Evolutionary conservation across 768 basidiomycete species (phyloP).

Genomic region (Pisolithus microcarpus): DNA sequence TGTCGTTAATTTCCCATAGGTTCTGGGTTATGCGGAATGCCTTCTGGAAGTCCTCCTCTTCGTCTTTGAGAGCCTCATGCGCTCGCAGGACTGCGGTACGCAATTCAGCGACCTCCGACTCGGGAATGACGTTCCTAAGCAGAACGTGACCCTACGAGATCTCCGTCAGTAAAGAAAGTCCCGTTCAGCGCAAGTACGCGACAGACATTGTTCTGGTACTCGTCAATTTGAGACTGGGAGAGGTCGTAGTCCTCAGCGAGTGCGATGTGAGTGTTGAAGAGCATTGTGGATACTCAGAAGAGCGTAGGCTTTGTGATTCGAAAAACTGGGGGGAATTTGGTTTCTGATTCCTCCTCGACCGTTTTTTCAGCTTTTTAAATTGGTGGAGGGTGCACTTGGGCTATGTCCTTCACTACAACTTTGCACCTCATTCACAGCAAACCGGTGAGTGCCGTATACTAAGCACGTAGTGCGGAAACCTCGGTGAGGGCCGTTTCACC

Average conservation of each 20-base stretch:
- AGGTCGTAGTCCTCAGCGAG: not conserved
- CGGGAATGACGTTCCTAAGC: not conserved
- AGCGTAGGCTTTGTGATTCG: not conserved
- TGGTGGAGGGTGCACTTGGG: not conserved
- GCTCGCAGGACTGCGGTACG: constrained; percentile 1
- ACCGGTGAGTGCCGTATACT: not conserved
- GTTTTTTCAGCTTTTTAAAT: not conserved
- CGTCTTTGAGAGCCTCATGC: not conserved
- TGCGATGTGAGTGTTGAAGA: not conserved
- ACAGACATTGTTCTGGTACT: constrained; percentile 1
- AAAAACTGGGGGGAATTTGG: not conserved
- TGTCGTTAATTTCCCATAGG: constrained; percentile 4
- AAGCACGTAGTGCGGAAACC: no score
- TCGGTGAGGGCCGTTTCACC: no score
- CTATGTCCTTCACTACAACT: not conserved
- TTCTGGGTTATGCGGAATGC: constrained; percentile 5
- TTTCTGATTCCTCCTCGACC: not conserved
- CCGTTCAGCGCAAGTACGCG: not conserved
- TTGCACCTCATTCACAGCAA: not conserved
- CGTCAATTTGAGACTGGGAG: not conserved
- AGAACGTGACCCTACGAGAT: not conserved
- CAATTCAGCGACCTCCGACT: not conserved
- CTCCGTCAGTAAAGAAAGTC: not conserved
- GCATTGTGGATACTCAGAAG: not conserved
- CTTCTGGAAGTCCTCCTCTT: constrained; percentile 4